Evolutionary conservation across 169 alveolate species (phyloP), one percentile per base, ranked within the genome.

Genomic region (Plasmodium vinckei): DNA sequence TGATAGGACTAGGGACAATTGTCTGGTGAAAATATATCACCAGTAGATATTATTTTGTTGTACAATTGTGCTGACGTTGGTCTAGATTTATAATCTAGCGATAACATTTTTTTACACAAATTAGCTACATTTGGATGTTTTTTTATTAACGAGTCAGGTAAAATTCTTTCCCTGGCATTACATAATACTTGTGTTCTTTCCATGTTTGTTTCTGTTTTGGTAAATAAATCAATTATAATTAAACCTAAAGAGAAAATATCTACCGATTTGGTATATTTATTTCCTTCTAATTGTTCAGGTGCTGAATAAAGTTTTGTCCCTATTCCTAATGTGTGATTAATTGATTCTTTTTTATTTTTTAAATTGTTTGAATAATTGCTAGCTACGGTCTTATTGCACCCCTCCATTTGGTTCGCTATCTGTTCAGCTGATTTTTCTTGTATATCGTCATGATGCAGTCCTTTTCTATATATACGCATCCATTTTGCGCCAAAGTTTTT

Each of bases 201-300:
- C 94, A 92, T 92, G 10, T 73, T 77, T 6, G 94, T 92, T 65
- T 75, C 69, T 5, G 92, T 77, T 67, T 82, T 64, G 2, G 87
- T 75, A 65, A 87, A 92, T 46, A 92, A 54, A 42, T 92, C 94
- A 6, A 92, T 73, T 27, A 67, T 87, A 12, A 92, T 73, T 15
- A 92, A 51, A 13, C 94, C 94, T 9, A 92, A 72, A 9, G 94
- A 72, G 84, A 92, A 92, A 69, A 92, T 92, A 77, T 92, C 94
- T 12, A 92, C 94, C 2, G 89, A 63, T 67, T 54, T 72, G 56
- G 71, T 87, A 44, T 92, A 88, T 49, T 44, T 68, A 19, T 89
- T 25, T 19, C 93, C 94, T 21, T 63, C 17, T 47, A 92, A 68
- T 54, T 92, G 94, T 92, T 92, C 94, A n/a, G 94, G 94, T 3